Percentiles rank a stretch among this genome's conserved stretches.
Conservation (phyloP, 176 grass and related monocot species). For the Avena insularis region DNA sequence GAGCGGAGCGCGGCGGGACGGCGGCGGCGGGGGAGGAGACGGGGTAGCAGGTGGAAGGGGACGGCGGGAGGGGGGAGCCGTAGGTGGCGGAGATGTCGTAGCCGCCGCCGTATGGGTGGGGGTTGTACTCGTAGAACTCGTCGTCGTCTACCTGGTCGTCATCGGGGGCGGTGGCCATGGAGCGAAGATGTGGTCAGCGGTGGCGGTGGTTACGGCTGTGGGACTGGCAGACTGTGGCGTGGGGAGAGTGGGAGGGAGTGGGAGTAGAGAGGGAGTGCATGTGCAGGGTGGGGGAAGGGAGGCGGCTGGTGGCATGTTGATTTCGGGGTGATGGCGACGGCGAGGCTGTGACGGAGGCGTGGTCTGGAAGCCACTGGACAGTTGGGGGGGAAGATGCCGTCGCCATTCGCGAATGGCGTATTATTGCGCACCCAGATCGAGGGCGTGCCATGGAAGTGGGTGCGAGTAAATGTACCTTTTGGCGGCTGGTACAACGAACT, state of each 20-base stretch:
- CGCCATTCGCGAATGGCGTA: not conserved
- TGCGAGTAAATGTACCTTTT: not conserved
- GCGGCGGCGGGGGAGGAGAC: constrained; percentile 31
- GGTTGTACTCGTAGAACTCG: constrained; percentile 85
- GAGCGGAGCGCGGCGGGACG: not conserved
- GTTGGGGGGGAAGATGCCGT: not conserved
- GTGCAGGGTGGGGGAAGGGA: not conserved
- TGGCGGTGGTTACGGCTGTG: not conserved
- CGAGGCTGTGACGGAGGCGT: constrained; percentile 17
- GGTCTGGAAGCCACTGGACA: constrained; percentile 13
- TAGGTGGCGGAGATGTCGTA: constrained; percentile 81
- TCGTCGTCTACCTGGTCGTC: constrained; percentile 55
- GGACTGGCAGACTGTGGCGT: not conserved
- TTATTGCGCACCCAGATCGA: constrained; percentile 25
- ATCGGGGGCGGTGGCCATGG: constrained; percentile 26
- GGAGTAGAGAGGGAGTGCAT: not conserved
- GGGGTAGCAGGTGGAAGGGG: constrained; percentile 51
- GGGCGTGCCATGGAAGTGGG: not conserved
- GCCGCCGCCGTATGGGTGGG: constrained; percentile 82
- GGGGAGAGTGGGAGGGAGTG: not conserved
- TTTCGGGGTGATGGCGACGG: constrained; percentile 35
- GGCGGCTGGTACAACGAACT: not conserved
- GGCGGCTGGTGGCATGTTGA: constrained; percentile 43
- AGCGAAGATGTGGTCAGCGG: not conserved
- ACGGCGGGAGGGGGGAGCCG: constrained; percentile 57